Evolutionary conservation across 345 rosid genomes (phyloP), one percentile per base, ranked within the genome.

Genomic region (Erysimum cheiranthoides): DNA sequence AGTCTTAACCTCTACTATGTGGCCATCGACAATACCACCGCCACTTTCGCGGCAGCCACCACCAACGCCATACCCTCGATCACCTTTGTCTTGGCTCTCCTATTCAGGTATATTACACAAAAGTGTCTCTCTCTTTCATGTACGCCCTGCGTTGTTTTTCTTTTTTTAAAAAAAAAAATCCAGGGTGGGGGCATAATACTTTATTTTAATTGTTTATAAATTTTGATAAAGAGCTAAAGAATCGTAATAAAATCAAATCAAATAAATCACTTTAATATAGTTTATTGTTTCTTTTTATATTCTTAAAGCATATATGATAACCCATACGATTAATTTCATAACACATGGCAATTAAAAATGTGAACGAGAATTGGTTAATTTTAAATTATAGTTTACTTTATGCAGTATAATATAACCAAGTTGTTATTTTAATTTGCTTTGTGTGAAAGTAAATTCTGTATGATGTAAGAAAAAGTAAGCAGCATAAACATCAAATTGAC

Each of bases 41-140:
- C 98, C 51, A 91, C 97, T 34, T 87, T 91, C 71, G 98, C 98
- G 7, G 89, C 97, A 60, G 98, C 96, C 47, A 77, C 88, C 47
- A 87, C 94, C 61, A 93, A 91, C 81, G 80, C 84, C 12, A 79
- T 91, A 50, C 98, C 98, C 27, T 90, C 89, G 67, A 86, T 91
- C 30, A 90, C 98, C 32, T 86, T 93, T 64, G 36, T 81, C 56
- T 73, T 91, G 78, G 94, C 98, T 39, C 78, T 75, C 36, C 39
- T 86, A 11, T 77, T 89, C 18, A 84, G 94, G 97, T 91, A 77
- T 13, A 42, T 18, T 36, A 39, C 0, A 49, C 18, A 28, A 40
- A 13, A 32, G 6, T 0, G 5, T 36, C 1, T 35, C 4, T 9
- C 31, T 46, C 11, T 27, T 54, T 54, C 71, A 65, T 54, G 14